Evolutionary conservation across 192 early-diverging fungal species (phyloP).

Genomic region (Physocladia obscura): DNA sequence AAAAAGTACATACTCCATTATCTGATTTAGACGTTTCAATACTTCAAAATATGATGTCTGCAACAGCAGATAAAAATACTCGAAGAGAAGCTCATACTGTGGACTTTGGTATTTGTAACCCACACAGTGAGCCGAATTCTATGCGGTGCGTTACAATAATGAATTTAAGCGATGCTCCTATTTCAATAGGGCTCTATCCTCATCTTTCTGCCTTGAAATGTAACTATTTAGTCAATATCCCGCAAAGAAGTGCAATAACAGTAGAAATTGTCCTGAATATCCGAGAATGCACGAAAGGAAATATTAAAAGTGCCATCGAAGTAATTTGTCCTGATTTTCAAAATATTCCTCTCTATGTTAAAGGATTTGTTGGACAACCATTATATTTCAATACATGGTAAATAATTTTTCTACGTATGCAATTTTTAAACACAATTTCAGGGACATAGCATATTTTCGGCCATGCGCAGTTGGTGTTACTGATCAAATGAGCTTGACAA

Average conservation of each 20-base stretch:
- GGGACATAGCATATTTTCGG: conserved; percentile 53
- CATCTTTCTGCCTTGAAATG: conserved; percentile 50
- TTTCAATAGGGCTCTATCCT: conserved; percentile 53
- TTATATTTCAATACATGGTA: conserved; percentile 53
- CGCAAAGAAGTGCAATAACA: conserved; percentile 54
- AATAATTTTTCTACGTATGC: background rate
- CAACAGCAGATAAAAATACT: conserved; percentile 41
- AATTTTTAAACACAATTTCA: background rate
- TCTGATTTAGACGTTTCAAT: conserved; percentile 48
- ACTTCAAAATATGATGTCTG: conserved; percentile 56
- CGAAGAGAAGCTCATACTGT: conserved; percentile 52
- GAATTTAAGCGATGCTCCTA: conserved; percentile 47
- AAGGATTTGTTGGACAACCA: conserved; percentile 56
- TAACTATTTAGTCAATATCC: conserved; percentile 53
- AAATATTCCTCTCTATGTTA: conserved; percentile 52
- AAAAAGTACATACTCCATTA: conserved; percentile 43
- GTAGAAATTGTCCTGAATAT: conserved; percentile 52
- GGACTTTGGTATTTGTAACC: conserved; percentile 55
- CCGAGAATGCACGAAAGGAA: conserved; percentile 32
- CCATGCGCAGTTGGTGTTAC: conserved; percentile 42
- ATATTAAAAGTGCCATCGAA: conserved; percentile 52
- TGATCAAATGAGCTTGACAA: conserved; percentile 29
- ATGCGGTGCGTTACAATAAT: conserved; percentile 58
- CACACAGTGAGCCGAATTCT: background rate
- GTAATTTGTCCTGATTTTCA: conserved; percentile 64